These are phyloP conservation scores for Linderina pennispora DNA, from an alignment of 192 early-diverging fungal genomes.

Conservation along the genomic window DNA sequence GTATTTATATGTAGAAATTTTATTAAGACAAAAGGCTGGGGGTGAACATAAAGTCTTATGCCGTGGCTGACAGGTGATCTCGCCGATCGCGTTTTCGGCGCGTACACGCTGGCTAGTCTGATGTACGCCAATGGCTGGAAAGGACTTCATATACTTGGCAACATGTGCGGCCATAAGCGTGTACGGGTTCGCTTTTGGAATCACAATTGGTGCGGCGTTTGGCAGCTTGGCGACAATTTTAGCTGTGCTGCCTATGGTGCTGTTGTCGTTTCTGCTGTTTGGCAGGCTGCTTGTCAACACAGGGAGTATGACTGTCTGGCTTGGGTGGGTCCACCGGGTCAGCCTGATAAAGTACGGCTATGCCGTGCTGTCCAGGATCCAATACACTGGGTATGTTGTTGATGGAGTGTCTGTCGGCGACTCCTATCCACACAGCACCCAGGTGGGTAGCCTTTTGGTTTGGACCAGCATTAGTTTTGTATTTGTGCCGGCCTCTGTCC, in stretches of 20 bases:
- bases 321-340: constrained; percentile 48
- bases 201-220: constrained; percentile 46
- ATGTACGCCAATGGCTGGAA: constrained; percentile 24
- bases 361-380: constrained; percentile 43
- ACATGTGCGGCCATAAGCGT: constrained; percentile 26
- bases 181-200: constrained; percentile 50
- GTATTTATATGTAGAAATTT: no score
- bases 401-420: constrained; percentile 36
- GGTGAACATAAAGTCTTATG: no score
- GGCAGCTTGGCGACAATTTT: constrained; percentile 40
- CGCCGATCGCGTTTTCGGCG: no score
- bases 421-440: constrained; percentile 10
- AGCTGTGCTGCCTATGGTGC: constrained; percentile 40
- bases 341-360: constrained; percentile 57
- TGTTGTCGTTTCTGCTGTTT: constrained; percentile 53
- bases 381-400: constrained; percentile 35
- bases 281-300: constrained; percentile 57
- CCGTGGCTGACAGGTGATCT: no score
- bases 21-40: no score
- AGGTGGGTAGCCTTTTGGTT: constrained; percentile 34
- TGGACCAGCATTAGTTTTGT: constrained; percentile 33
- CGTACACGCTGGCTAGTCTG: constrained; percentile 58
- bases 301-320: constrained; percentile 47
- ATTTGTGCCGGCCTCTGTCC: constrained; percentile 7
- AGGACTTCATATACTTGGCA: constrained; percentile 38